A percentile compares a stretch with the other conserved stretches of the same genome.
These are phyloP conservation scores for Candida sanyaensis DNA, from an alignment of 1,139 yeast genomes.

Conservation along the genomic window DNA sequence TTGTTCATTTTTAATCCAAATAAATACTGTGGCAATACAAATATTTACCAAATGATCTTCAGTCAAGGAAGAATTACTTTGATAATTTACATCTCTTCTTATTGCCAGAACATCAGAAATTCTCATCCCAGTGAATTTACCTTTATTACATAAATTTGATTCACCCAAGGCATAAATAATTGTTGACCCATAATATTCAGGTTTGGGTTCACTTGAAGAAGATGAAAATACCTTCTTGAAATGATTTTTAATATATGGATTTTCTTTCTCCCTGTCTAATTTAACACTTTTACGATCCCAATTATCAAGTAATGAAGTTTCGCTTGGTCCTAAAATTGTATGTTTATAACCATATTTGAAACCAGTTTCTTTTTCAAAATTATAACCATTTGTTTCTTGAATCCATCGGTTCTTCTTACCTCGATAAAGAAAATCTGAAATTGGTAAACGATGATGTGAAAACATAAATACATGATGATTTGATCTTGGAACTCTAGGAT, in stretches of 20 bases:
- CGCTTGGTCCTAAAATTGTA: no score
- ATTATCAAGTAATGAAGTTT: not conserved
- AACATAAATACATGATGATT: no score
- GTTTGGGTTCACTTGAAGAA: constrained; percentile 8
- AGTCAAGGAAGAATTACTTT: constrained; percentile 11
- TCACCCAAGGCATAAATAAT: no score
- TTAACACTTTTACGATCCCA: constrained; percentile 15
- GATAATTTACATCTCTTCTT: constrained; percentile 7
- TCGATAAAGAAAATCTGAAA: no score
- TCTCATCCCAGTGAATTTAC: constrained; percentile 3
- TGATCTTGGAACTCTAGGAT: no score
- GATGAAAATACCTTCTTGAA: constrained; percentile 7
- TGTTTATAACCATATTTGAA: no score
- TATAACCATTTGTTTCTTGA: no score
- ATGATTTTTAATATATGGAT: constrained; percentile 9
- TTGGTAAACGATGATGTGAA: no score
- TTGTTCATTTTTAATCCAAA: constrained; percentile 7
- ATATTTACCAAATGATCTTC: constrained; percentile 14
- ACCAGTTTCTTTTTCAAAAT: no score
- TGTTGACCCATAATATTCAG: constrained; percentile 11
- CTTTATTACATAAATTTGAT: no score
- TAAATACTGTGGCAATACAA: constrained; percentile 13
- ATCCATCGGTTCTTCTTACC: no score
- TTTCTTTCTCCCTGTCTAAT: constrained; percentile 8
- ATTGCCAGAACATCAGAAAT: constrained; percentile 8